phyloP scores from a whole-genome alignment of 2,329 filamentous ascomycete genomes.

The Moelleriella libera region DNA sequence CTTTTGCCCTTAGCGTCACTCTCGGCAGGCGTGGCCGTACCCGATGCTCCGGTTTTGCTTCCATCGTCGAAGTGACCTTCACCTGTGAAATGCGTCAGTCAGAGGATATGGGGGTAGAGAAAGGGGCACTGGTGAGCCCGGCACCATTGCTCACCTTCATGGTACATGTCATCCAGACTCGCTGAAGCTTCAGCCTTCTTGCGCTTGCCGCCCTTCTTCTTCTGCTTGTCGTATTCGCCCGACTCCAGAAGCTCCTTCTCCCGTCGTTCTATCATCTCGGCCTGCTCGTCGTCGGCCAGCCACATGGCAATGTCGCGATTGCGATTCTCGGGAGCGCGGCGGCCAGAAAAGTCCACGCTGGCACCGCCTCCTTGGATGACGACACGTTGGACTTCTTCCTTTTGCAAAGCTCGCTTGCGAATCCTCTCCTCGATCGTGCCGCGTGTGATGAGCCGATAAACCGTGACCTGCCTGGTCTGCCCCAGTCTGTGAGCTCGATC shows the following conservation, averaged over 20 bases:
- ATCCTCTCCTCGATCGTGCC: slow-evolving; percentile 98
- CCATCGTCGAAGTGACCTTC: slow-evolving; percentile 92
- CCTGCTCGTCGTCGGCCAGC: slow-evolving; percentile 95
- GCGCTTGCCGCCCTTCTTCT: slow-evolving; percentile 45
- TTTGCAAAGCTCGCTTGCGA: slow-evolving; percentile 88
- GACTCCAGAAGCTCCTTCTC: slow-evolving; percentile 75
- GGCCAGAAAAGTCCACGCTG: slow-evolving; percentile 92
- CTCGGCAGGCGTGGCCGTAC: slow-evolving; percentile 68
- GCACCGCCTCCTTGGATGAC: slow-evolving; percentile 87
- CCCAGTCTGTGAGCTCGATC: slow-evolving; percentile 95
- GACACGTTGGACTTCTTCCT: slow-evolving; percentile 96
- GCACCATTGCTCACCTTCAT: slow-evolving; percentile 58
- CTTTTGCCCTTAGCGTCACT: slow-evolving; percentile 36
- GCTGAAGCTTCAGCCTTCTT: slow-evolving; percentile 38
- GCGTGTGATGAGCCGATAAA: slow-evolving; percentile 92
- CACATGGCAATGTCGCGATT: slow-evolving; percentile 98
- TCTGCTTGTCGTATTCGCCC: slow-evolving; percentile 50
- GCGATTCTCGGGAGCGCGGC: slow-evolving; percentile 72
- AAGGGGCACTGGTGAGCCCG: slow-evolving; percentile 14
- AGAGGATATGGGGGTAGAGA: background rate
- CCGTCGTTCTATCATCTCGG: slow-evolving; percentile 81
- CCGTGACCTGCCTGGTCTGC: slow-evolving; percentile 89
- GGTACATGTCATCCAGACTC: slow-evolving; percentile 94
- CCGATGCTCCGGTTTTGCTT: slow-evolving; percentile 55
- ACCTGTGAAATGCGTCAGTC: slow-evolving; percentile 36